These are phyloP conservation scores for Suillus plorans DNA, from an alignment of 768 basidiomycete genomes.

Conservation along the genomic window DNA sequence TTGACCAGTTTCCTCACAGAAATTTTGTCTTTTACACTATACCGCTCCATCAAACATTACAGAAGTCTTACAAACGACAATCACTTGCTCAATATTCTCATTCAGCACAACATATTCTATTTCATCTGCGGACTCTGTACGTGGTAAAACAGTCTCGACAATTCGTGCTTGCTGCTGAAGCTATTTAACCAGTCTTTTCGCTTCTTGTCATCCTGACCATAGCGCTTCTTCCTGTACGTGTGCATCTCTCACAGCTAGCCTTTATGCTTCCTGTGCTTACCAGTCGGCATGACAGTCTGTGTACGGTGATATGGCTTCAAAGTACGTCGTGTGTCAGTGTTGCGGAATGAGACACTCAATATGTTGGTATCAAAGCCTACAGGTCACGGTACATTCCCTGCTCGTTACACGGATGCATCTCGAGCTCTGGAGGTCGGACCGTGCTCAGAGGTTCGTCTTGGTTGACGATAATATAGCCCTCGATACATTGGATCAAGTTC, in stretches of 20 bases:
- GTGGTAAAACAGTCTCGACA: neutral
- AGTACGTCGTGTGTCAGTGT: conserved; percentile 1
- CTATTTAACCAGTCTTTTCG: neutral
- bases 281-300: neutral
- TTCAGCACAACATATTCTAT: conserved; percentile 9
- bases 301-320: conserved; percentile 3
- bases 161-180: neutral
- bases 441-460: neutral
- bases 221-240: neutral
- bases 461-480: neutral
- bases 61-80: neutral
- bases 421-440: conserved; percentile 6
- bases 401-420: conserved; percentile 8
- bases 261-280: neutral
- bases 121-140: conserved; percentile 4
- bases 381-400: conserved; percentile 3
- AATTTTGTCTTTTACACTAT: conserved; percentile 4
- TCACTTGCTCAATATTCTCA: neutral
- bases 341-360: neutral
- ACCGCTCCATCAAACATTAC: conserved; percentile 5
- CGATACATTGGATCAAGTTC: no score
- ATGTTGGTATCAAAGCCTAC: neutral
- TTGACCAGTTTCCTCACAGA: neutral
- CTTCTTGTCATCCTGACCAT: neutral
- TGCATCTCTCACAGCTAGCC: neutral